Evolutionary conservation across 2,329 filamentous ascomycete species (phyloP), one percentile per base, ranked within the genome.

Genomic region (Xylogone sp.): DNA sequence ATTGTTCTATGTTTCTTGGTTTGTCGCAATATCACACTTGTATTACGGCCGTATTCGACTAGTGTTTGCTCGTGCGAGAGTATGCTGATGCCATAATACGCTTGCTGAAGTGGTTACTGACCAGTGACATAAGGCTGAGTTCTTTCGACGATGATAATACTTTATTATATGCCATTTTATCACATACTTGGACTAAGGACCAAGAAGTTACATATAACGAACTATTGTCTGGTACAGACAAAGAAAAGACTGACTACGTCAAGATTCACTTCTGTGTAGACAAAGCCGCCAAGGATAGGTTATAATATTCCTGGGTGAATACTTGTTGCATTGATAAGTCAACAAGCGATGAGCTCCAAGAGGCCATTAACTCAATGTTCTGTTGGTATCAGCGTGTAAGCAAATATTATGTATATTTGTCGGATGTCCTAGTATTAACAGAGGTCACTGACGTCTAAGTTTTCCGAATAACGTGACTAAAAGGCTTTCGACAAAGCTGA

Each of bases 381-480:
- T n/a, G n/a, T n/a, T n/a, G n/a, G n/a, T n/a, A n/a, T n/a, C n/a
- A n/a, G n/a, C n/a, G n/a, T n/a, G n/a, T n/a, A n/a, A 20, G 16
- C 3, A 53, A 55, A 48, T 58, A 49, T 52, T 58, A 58, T 52
- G 53, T 53, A 13, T 58, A 58, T 45, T 52, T 58, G 10, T 48
- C 52, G n/a, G 51, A 56, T 43, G 51, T 56, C 9, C 27, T 19
- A 27, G 18, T 31, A 16, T 49, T n/a, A 46, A 31, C 24, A 31
- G 7, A 45, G 46, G 27, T 39, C 39, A 16, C 39, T 49, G 22
- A 55, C 34, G 34, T 21, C 20, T 31, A 52, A 48, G 21, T 22
- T 39, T 29, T 34, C 21, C 49, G 44, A 19, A 47, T 45, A 34
- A 48, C 39, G 45, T 55, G 51, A 50, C 47, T 46, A 42, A 39